Evolutionary conservation across 495 filamentous ascomycete genomes (phyloP), one percentile per base, ranked within the genome.

Genomic region (Parmelia sp.): DNA sequence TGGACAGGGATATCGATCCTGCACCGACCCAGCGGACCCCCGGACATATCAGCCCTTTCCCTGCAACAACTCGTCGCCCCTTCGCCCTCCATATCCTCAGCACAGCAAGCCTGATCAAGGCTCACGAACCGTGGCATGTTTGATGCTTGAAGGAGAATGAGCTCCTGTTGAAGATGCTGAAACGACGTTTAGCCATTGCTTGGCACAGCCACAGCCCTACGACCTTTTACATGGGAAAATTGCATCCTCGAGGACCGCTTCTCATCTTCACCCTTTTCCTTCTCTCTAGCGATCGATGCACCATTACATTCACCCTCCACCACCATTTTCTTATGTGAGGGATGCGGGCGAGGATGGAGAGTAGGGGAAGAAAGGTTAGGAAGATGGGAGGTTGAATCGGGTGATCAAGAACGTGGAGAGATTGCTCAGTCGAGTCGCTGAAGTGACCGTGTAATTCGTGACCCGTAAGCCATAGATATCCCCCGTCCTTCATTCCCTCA

Each of bases 301-400:
- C 36, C 36, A 37, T 37, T 5, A 5, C 36, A 37, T 37, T 37
- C 36, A 11, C 36, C 5, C 36, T 37, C 36, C 36, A 37, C 36
- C 3, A 36, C 31, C 35, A 6, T 2, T n/a, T n/a, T n/a, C n/a
- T n/a, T n/a, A n/a, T n/a, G n/a, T n/a, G n/a, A n/a, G n/a, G n/a
- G n/a, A n/a, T n/a, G n/a, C n/a, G n/a, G n/a, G n/a, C n/a, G n/a
- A n/a, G n/a, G n/a, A n/a, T n/a, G n/a, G n/a, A n/a, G n/a, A 47
- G 58, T 15, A 58, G 40, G 27, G 42, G 47, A 19, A 45, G 53
- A 12, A 61, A 53, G 7, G 14, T 47, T 8, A 29, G 62, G 49
- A 49, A 58, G 42, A 25, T 21, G 19, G 31, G 23, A 21, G 57
- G 33, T 14, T 31, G 29, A 57, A n/a, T n/a, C n/a, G n/a, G n/a